Conservation (phyloP, 352 stramenopile genomes). For the Lagenidium giganteum region DNA sequence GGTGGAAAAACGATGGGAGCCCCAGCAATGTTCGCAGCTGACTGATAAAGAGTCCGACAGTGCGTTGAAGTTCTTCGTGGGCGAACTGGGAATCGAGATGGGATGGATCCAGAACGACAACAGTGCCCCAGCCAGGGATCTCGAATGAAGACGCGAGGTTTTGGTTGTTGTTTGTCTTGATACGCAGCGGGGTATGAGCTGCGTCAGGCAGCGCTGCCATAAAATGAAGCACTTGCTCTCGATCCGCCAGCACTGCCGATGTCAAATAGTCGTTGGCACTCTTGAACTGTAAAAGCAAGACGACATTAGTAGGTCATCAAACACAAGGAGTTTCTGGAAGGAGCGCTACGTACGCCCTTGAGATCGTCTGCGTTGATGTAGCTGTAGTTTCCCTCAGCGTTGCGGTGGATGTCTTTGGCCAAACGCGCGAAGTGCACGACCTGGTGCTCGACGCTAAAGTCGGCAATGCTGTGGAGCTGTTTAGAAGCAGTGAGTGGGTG, state of each 20-base stretch:
- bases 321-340: too few species aligned
- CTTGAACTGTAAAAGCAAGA: slow-evolving; percentile 49
- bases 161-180: slow-evolving; percentile 18
- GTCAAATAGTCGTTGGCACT: slow-evolving; percentile 70
- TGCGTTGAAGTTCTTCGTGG: slow-evolving; percentile 27
- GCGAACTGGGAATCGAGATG: background rate
- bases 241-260: slow-evolving; percentile 55
- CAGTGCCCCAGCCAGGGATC: slow-evolving; percentile 62
- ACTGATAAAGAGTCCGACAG: slow-evolving; percentile 68
- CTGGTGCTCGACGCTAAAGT: slow-evolving; percentile 68
- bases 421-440: slow-evolving; percentile 62
- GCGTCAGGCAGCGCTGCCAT: slow-evolving; percentile 56
- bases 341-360: slow-evolving; percentile 62
- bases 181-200: slow-evolving; percentile 48
- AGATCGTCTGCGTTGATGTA: slow-evolving; percentile 58
- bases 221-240: slow-evolving; percentile 75
- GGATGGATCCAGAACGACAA: slow-evolving; percentile 46
- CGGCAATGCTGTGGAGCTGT: slow-evolving; percentile 34
- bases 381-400: slow-evolving; percentile 21
- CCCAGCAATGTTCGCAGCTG: slow-evolving; percentile 60
- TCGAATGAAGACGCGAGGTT: slow-evolving; percentile 46
- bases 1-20: slow-evolving; percentile 42
- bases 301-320: background rate
- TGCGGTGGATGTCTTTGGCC: slow-evolving; percentile 41
- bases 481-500: background rate